A percentile compares a stretch with the other conserved stretches of the same genome.
Conservation (phyloP, 139 green algal genomes). For the Chlorella vulgaris region DNA sequence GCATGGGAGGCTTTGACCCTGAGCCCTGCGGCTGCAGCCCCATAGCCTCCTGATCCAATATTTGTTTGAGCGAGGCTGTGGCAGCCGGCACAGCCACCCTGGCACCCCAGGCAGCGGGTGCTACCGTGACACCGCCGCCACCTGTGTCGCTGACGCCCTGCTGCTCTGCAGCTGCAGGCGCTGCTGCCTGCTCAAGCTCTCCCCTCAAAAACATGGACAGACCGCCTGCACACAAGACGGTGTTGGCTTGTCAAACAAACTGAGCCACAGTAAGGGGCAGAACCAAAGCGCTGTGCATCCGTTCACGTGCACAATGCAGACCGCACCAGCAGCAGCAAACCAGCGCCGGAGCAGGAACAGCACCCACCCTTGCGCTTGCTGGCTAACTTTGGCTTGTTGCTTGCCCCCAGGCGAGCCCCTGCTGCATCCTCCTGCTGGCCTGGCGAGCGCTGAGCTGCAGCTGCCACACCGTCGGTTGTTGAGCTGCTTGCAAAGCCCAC, state of each 20-base stretch:
- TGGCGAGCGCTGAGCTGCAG: not conserved
- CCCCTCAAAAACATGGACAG: slow-evolving; percentile 79
- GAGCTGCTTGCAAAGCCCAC: slow-evolving; percentile 20
- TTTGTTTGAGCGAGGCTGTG: not conserved
- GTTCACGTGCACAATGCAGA: no score
- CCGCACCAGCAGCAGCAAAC: no score
- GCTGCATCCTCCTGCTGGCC: not conserved
- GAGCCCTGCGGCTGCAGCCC: not conserved
- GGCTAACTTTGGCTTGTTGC: not conserved
- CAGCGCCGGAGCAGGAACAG: no score
- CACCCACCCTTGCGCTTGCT: slow-evolving; percentile 28
- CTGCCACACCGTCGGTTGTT: not conserved
- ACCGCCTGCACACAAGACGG: slow-evolving; percentile 67
- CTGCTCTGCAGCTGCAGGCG: not conserved
- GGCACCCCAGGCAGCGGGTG: slow-evolving; percentile 32
- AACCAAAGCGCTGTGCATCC: no score
- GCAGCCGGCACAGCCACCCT: not conserved
- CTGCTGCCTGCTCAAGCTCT: slow-evolving; percentile 34
- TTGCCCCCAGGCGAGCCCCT: no score
- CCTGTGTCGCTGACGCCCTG: no score
- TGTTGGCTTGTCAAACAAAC: no score
- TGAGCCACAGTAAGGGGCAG: not conserved
- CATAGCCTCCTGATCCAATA: slow-evolving; percentile 24
- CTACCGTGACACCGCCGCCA: not conserved
- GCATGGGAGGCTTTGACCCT: not conserved